These are phyloP conservation scores for Lichtheimia hyalospora DNA, from an alignment of 371 early-diverging fungal species.

Conservation along the genomic window DNA sequence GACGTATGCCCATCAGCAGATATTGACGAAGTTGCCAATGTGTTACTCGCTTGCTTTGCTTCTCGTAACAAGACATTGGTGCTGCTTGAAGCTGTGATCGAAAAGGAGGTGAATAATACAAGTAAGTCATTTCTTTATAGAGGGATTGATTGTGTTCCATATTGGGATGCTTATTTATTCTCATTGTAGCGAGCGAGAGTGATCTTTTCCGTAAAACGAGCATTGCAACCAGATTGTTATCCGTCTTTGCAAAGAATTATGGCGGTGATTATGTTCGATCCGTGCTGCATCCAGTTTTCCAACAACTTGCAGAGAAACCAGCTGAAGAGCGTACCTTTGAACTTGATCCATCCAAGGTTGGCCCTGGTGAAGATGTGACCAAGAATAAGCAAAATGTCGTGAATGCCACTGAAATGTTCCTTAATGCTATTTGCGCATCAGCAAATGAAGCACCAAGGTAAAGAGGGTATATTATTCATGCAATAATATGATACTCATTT, in stretches of 20 bases:
- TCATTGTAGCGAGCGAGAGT: constrained; percentile 66
- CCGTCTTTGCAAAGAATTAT: constrained; percentile 78
- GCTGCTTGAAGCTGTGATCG: constrained; percentile 79
- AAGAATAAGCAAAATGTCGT: constrained; percentile 82
- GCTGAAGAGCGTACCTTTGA: constrained; percentile 65
- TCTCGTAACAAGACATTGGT: constrained; percentile 69
- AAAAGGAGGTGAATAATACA: constrained; percentile 81
- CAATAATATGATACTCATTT: neutral
- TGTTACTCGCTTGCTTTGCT: constrained; percentile 80
- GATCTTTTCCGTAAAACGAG: constrained; percentile 91
- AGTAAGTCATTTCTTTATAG: constrained; percentile 28
- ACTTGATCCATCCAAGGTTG: constrained; percentile 80
- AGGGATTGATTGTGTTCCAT: too few relatives aligned
- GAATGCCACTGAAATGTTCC: constrained; percentile 71
- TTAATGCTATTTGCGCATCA: constrained; percentile 83
- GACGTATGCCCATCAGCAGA: constrained; percentile 87
- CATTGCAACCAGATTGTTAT: constrained; percentile 85
- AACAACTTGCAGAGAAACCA: constrained; percentile 51
- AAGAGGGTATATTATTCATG: neutral
- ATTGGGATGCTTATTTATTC: too few relatives aligned
- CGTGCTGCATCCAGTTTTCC: constrained; percentile 77
- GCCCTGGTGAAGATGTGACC: constrained; percentile 58
- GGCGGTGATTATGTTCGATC: constrained; percentile 83
- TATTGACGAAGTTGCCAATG: constrained; percentile 83
- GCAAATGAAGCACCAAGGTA: constrained; percentile 66